These are phyloP conservation scores for Coix lacrymajobi DNA, from an alignment of 176 grass and related monocot genomes.

Conservation along the genomic window DNA sequence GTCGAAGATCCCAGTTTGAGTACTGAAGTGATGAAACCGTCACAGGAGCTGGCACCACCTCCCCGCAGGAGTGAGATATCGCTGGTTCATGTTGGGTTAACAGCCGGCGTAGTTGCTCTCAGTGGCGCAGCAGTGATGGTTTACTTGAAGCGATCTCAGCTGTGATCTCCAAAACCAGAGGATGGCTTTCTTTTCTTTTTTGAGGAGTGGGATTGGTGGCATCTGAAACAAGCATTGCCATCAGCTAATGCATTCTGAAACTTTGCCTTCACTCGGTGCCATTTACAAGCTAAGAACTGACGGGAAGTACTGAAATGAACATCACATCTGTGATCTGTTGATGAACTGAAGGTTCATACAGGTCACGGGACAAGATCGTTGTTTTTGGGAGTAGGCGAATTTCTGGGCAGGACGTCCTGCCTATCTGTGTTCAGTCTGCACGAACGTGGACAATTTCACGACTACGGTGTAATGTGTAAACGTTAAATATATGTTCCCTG, in stretches of 20 bases:
- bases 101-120: slow-evolving; percentile 49
- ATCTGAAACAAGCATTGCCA: background rate
- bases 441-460: background rate
- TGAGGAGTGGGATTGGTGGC: background rate
- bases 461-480: slow-evolving; percentile 10
- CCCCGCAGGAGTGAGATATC: slow-evolving; percentile 6
- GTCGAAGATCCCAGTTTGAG: slow-evolving; percentile 35
- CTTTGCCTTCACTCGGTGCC: background rate
- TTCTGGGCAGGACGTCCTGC: slow-evolving; percentile 2
- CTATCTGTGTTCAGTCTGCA: background rate
- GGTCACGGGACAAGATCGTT: background rate
- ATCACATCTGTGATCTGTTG: slow-evolving; percentile 7
- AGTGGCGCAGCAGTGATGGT: slow-evolving; percentile 54
- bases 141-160: slow-evolving; percentile 77
- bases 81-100: slow-evolving; percentile 48
- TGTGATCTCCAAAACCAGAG: slow-evolving; percentile 37
- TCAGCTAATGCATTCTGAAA: slow-evolving; percentile 1
- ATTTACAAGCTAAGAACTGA: slow-evolving; percentile 10
- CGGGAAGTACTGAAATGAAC: background rate
- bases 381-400: background rate
- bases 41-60: slow-evolving; percentile 34
- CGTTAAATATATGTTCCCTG: background rate
- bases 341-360: background rate
- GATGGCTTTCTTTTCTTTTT: background rate
- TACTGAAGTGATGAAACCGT: slow-evolving; percentile 28